Percentiles rank a stretch among this genome's conserved stretches.
These are phyloP conservation scores for Verticillium longisporum DNA, from an alignment of 2,329 filamentous ascomycete genomes.

Conservation along the genomic window DNA sequence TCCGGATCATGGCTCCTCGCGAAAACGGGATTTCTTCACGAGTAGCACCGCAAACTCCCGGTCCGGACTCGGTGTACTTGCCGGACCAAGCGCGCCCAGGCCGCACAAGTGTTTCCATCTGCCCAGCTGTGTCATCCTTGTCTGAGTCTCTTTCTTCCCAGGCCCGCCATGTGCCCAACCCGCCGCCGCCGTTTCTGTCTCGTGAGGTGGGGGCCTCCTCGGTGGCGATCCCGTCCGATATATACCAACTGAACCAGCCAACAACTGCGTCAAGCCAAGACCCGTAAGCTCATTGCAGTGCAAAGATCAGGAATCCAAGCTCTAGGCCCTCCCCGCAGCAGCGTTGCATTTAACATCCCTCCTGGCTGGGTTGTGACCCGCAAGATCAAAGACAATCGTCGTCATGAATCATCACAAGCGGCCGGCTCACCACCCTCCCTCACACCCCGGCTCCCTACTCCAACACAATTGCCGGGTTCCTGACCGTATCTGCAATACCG, in stretches of 20 bases:
- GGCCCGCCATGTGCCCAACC: background rate
- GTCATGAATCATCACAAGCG: background rate
- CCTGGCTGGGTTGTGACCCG: background rate
- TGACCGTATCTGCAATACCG: background rate
- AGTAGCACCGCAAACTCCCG: background rate
- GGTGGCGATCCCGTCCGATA: background rate
- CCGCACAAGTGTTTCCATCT: background rate
- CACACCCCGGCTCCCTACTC: too few species aligned
- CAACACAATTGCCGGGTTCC: background rate
- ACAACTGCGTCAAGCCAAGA: background rate
- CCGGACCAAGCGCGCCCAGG: background rate
- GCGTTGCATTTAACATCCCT: background rate
- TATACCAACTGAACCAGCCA: background rate
- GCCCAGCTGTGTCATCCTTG: background rate
- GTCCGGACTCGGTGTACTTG: background rate
- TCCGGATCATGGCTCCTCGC: background rate
- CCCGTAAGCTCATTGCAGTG: background rate
- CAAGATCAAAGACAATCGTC: background rate
- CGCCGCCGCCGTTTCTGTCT: background rate
- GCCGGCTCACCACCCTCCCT: background rate
- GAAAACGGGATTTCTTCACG: background rate
- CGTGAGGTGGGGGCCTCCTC: background rate
- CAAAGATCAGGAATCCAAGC: background rate
- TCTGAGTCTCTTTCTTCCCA: background rate
- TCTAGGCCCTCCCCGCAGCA: background rate